Evolutionary conservation across 192 early-diverging fungal genomes (phyloP).

Genomic region (Linnemannia zychae): DNA sequence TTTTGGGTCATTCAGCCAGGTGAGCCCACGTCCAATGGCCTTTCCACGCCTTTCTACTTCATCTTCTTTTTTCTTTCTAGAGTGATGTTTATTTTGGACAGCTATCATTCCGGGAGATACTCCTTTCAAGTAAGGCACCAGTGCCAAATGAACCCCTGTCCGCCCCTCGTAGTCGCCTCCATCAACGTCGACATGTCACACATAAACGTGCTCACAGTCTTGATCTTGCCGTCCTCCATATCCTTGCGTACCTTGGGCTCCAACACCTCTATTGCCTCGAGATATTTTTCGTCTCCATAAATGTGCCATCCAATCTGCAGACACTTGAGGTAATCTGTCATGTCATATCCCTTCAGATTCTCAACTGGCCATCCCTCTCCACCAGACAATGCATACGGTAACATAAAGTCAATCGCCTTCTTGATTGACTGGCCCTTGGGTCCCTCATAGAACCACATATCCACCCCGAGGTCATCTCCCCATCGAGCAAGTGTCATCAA

Average conservation of each 20-base stretch:
- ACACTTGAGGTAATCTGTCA: slow-evolving; percentile 58
- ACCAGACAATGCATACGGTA: slow-evolving; percentile 61
- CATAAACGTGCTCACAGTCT: slow-evolving; percentile 51
- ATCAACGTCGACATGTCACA: slow-evolving; percentile 50
- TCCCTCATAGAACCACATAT: slow-evolving; percentile 62
- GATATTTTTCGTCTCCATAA: slow-evolving; percentile 63
- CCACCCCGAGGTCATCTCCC: slow-evolving; percentile 56
- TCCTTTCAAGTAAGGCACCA: slow-evolving; percentile 49
- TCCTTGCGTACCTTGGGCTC: slow-evolving; percentile 49
- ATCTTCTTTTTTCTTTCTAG: background rate
- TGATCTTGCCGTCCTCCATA: slow-evolving; percentile 54
- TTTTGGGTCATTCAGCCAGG: background rate
- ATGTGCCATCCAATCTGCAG: slow-evolving; percentile 65
- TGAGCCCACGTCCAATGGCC: background rate
- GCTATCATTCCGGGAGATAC: background rate
- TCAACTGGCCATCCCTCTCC: slow-evolving; percentile 64
- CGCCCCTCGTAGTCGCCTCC: slow-evolving; percentile 37
- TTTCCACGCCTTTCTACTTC: background rate
- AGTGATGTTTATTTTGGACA: background rate
- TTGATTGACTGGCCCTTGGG: slow-evolving; percentile 60
- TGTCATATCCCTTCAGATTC: slow-evolving; percentile 61
- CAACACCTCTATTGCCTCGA: slow-evolving; percentile 47
- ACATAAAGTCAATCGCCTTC: slow-evolving; percentile 66
- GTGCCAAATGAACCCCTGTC: slow-evolving; percentile 53
- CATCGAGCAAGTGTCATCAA: slow-evolving; percentile 60